phyloP scores from a whole-genome alignment of 2,329 filamentous ascomycete species.

The Rhexocercosporidium sp. region DNA sequence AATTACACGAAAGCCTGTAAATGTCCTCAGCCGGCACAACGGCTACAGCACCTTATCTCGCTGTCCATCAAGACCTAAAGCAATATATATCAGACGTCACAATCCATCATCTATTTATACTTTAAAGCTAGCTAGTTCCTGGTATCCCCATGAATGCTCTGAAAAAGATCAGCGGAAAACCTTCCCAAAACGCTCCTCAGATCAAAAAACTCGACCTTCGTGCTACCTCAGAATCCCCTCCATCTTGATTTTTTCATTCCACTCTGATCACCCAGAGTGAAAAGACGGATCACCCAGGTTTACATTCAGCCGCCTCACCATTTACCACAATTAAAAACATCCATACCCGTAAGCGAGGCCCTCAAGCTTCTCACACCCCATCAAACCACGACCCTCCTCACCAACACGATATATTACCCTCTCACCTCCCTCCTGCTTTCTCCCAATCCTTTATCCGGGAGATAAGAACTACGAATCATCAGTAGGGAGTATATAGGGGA shows the following conservation, averaged over 20 bases:
- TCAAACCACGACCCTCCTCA: background rate
- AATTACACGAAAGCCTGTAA: no score
- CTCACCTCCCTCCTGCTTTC: background rate
- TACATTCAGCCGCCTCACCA: background rate
- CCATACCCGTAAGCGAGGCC: slow-evolving; percentile 1
- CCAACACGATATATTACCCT: background rate
- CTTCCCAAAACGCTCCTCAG: no score
- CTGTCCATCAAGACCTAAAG: no score
- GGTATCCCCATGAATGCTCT: no score
- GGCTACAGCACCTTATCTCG: no score
- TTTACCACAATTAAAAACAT: background rate
- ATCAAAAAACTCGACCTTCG: background rate
- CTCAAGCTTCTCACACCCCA: background rate
- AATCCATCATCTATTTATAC: no score
- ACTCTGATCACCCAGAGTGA: background rate
- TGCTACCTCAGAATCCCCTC: background rate
- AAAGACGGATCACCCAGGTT: background rate
- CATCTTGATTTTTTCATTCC: background rate
- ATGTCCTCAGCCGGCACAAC: no score
- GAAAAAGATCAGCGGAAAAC: no score
- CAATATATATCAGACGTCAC: no score
- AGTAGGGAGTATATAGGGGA: background rate
- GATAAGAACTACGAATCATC: slow-evolving; percentile 10
- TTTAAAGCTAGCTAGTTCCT: no score
- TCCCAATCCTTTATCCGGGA: background rate